Percentiles rank a stretch among this genome's conserved stretches.
phyloP scores from a whole-genome alignment of 2,329 filamentous ascomycete species.

The Amylocarpus encephaloides region DNA sequence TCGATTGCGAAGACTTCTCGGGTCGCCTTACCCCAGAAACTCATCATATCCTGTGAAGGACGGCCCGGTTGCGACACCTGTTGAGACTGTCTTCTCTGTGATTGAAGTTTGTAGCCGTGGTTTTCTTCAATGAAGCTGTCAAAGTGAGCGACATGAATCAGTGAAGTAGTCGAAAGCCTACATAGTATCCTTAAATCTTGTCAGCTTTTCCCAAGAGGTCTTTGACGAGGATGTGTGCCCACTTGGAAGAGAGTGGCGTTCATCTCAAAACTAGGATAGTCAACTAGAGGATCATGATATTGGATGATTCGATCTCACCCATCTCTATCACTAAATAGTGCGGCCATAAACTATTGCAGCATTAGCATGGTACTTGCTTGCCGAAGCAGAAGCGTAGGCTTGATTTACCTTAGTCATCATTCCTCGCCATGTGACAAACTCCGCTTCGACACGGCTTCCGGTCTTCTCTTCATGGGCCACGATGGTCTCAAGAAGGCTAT shows the following conservation, averaged over 20 bases:
- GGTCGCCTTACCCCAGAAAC: slow-evolving; percentile 68
- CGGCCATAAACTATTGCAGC: slow-evolving; percentile 65
- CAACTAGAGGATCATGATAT: slow-evolving; percentile 1
- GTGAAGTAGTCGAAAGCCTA: slow-evolving; percentile 30
- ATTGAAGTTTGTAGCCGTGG: slow-evolving; percentile 62
- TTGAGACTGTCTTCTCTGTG: slow-evolving; percentile 50
- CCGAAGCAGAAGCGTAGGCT: not conserved
- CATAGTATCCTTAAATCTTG: slow-evolving; percentile 46
- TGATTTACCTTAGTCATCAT: slow-evolving; percentile 89
- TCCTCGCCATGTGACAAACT: slow-evolving; percentile 88
- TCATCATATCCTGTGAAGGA: slow-evolving; percentile 73
- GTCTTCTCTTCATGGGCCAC: slow-evolving; percentile 64
- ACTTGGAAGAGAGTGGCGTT: slow-evolving; percentile 90
- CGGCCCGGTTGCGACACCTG: slow-evolving; percentile 44
- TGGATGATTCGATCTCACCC: slow-evolving; percentile 46
- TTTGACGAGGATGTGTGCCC: slow-evolving; percentile 17
- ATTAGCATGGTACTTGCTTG: slow-evolving; percentile 3
- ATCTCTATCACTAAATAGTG: slow-evolving; percentile 75
- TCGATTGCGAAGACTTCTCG: not conserved
- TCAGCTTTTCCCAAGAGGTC: slow-evolving; percentile 7
- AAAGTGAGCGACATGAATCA: slow-evolving; percentile 21
- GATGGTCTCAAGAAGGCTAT: slow-evolving; percentile 73
- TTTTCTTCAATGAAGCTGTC: slow-evolving; percentile 88
- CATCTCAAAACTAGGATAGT: slow-evolving; percentile 72
- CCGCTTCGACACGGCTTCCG: slow-evolving; percentile 61